phyloP scores from a whole-genome alignment of 2,329 filamentous ascomycete species.

The Fusarium protoensiforme region DNA sequence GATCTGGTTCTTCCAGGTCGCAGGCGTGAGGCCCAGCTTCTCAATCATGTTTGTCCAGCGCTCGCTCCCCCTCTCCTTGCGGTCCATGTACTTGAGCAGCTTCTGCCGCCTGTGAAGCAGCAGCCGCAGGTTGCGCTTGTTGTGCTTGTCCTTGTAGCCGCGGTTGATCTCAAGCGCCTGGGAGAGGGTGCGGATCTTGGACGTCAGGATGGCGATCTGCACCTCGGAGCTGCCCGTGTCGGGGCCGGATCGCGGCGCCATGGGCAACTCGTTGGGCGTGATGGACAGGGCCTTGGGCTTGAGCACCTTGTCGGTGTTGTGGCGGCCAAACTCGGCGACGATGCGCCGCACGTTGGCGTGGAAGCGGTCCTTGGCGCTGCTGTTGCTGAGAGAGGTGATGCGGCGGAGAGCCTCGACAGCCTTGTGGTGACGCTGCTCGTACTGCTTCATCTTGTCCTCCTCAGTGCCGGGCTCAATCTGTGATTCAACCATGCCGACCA shows the following conservation, averaged over 20 bases:
- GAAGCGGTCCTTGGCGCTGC: slow-evolving; percentile 80
- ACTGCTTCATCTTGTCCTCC: slow-evolving; percentile 52
- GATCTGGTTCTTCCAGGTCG: slow-evolving; percentile 93
- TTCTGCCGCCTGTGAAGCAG: slow-evolving; percentile 92
- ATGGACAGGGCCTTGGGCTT: slow-evolving; percentile 68
- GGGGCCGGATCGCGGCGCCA: slow-evolving; percentile 75
- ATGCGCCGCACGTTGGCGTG: slow-evolving; percentile 87
- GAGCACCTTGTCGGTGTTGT: slow-evolving; percentile 82
- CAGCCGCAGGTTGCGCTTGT: slow-evolving; percentile 88
- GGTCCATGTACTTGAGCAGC: slow-evolving; percentile 85
- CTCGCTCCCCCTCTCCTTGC: slow-evolving; percentile 89
- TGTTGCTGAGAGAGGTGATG: slow-evolving; percentile 82
- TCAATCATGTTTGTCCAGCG: slow-evolving; percentile 89
- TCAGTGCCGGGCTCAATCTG: slow-evolving; percentile 56
- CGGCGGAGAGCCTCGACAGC: slow-evolving; percentile 81
- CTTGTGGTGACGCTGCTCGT: slow-evolving; percentile 69
- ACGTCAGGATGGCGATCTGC: slow-evolving; percentile 94
- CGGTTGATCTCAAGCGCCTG: slow-evolving; percentile 73
- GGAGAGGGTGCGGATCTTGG: slow-evolving; percentile 88
- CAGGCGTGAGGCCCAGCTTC: slow-evolving; percentile 86
- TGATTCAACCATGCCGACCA: slow-evolving; percentile 50
- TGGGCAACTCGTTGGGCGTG: slow-evolving; percentile 51
- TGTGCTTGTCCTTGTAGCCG: slow-evolving; percentile 89
- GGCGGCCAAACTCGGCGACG: slow-evolving; percentile 88
- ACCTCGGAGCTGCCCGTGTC: slow-evolving; percentile 97